Conservation (phyloP, 2,329 filamentous ascomycete genomes). For the Tolypocladium paradoxum region DNA sequence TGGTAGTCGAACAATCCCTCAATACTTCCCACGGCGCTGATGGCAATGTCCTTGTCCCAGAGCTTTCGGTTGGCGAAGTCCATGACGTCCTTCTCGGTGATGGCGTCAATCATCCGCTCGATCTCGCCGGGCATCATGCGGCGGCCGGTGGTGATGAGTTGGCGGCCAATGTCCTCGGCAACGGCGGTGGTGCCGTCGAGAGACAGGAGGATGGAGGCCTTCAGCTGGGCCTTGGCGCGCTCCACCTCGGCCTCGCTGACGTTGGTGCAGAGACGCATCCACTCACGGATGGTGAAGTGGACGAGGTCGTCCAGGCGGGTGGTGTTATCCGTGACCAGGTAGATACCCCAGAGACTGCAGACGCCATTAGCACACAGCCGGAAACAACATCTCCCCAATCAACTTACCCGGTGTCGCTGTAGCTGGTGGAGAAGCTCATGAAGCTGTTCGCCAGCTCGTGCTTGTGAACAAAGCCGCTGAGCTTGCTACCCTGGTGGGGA, state of each 20-base stretch:
- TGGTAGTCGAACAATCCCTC: constrained; percentile 78
- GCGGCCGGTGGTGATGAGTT: constrained; percentile 94
- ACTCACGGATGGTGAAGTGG: constrained; percentile 97
- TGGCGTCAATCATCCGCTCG: constrained; percentile 77
- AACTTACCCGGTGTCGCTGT: constrained; percentile 93
- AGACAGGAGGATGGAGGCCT: constrained; percentile 93
- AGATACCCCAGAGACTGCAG: constrained; percentile 94
- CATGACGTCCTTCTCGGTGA: constrained; percentile 96
- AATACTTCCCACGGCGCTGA: constrained; percentile 86
- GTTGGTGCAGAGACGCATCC: constrained; percentile 85
- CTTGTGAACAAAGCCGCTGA: constrained; percentile 88
- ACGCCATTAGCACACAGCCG: constrained; percentile 11
- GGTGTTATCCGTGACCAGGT: constrained; percentile 85
- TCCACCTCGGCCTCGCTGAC: constrained; percentile 87
- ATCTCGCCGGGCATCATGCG: constrained; percentile 88
- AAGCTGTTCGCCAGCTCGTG: constrained; percentile 97
- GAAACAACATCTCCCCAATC: not conserved
- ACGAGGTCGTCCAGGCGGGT: constrained; percentile 87
- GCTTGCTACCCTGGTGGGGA: constrained; percentile 94
- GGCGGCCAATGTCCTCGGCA: constrained; percentile 95
- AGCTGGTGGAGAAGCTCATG: constrained; percentile 99
- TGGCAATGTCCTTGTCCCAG: constrained; percentile 94
- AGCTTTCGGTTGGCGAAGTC: constrained; percentile 88
- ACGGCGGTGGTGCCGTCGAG: constrained; percentile 96
- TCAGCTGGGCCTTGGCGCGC: constrained; percentile 97